phyloP scores from a whole-genome alignment of 129 eudicot species.

The Calendula officinalis region DNA sequence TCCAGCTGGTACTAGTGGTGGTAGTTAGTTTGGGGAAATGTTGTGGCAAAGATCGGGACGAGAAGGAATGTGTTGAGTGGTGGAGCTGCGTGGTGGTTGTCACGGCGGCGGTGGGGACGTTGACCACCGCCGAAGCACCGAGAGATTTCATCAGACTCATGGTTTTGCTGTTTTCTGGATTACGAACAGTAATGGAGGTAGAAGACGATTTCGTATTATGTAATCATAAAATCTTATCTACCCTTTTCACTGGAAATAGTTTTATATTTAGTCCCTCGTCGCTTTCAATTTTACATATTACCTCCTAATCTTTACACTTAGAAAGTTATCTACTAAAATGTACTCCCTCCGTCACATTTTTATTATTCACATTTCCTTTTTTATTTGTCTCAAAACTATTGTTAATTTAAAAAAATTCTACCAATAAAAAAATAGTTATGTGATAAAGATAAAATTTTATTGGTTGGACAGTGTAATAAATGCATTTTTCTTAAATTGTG shows the following conservation, averaged over 20 bases:
- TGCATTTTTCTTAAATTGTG: too few species aligned
- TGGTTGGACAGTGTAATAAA: too few species aligned
- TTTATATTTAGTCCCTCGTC: conserved; percentile 3
- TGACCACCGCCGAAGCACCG: conserved; percentile 29
- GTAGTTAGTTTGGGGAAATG: conserved; percentile 28
- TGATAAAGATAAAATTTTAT: too few species aligned
- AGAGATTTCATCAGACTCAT: conserved; percentile 37
- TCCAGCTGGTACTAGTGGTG: conserved; percentile 40
- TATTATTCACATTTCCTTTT: too few species aligned
- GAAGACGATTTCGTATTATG: conserved; percentile 7
- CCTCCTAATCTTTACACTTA: neutral
- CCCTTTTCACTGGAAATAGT: neutral
- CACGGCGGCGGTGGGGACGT: conserved; percentile 25
- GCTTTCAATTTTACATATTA: conserved; percentile 9
- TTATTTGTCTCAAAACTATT: too few species aligned
- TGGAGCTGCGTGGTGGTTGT: conserved; percentile 33
- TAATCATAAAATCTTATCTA: conserved; percentile 31
- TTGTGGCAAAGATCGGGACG: conserved; percentile 23
- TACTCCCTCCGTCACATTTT: too few species aligned
- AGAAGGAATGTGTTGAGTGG: conserved; percentile 30
- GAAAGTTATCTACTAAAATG: too few species aligned
- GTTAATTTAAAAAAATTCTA: too few species aligned
- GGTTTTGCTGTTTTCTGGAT: conserved; percentile 6
- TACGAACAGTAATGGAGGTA: conserved; percentile 15
- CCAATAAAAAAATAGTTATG: too few species aligned